A percentile compares a stretch with the other conserved stretches of the same genome.
These are phyloP conservation scores for Trichophyton rubrum DNA, from an alignment of 2,329 filamentous ascomycete genomes.

Conservation along the genomic window DNA sequence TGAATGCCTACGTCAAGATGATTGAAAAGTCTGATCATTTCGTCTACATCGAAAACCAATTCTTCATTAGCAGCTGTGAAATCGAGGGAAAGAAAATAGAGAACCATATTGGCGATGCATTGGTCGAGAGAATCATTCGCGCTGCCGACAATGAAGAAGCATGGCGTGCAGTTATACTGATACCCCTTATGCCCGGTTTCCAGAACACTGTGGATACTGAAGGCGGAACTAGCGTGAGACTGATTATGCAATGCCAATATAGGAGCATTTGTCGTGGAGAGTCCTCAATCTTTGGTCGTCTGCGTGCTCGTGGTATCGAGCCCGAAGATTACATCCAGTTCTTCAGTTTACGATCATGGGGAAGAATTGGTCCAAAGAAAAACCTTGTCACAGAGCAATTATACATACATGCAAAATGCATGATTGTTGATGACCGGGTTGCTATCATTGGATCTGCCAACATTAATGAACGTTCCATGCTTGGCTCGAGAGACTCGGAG, in stretches of 20 bases:
- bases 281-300: conserved; percentile 74
- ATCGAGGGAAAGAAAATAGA: conserved; percentile 72
- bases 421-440: conserved; percentile 66
- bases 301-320: conserved; percentile 61
- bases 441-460: conserved; percentile 71
- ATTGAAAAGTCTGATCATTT: conserved; percentile 65
- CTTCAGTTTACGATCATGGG: conserved; percentile 88
- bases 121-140: conserved; percentile 76
- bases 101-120: conserved; percentile 76
- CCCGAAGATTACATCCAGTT: conserved; percentile 74
- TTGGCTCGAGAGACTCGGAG: conserved; percentile 74
- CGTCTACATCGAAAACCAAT: conserved; percentile 97
- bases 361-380: conserved; percentile 74
- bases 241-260: conserved; percentile 98
- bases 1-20: conserved; percentile 79
- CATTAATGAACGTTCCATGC: conserved; percentile 61
- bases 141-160: conserved; percentile 74
- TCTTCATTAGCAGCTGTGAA: conserved; percentile 79
- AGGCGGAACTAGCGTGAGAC: conserved; percentile 71
- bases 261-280: conserved; percentile 88
- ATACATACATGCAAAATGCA: conserved; percentile 83
- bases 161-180: conserved; percentile 80
- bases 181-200: conserved; percentile 87
- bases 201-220: conserved; percentile 77
- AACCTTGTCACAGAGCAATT: conserved; percentile 75